Percentiles rank a stretch among this genome's conserved stretches.
These are phyloP conservation scores for Crithidia mellificae DNA, from an alignment of 208 protist species.

Conservation along the genomic window DNA sequence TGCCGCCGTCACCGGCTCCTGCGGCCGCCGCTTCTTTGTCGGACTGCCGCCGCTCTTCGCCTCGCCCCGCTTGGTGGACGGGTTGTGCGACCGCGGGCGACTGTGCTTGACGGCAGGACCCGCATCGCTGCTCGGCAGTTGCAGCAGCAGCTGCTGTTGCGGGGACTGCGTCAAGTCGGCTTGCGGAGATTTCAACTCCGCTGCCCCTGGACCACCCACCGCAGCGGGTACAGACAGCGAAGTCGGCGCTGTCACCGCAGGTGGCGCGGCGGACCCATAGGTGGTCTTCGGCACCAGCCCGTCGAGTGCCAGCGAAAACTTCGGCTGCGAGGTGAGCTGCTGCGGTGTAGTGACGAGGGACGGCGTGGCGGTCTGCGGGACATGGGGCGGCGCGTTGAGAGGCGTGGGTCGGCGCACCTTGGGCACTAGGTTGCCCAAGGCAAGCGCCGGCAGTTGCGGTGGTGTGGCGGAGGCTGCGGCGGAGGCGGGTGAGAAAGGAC, in stretches of 20 bases:
- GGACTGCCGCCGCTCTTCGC: neutral
- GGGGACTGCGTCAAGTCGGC: neutral
- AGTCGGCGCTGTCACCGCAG: neutral
- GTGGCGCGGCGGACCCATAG: no score
- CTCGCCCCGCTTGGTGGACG: neutral
- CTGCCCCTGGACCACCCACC: neutral
- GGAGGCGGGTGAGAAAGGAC: constrained; percentile 13
- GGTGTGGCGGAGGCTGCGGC: neutral
- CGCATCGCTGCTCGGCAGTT: neutral
- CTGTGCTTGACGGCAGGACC: neutral
- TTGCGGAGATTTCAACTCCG: neutral
- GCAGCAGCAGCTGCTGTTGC: neutral
- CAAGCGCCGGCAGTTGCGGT: constrained; percentile 15
- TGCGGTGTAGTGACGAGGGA: constrained; percentile 23
- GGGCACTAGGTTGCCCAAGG: neutral
- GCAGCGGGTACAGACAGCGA: neutral
- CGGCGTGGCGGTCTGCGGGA: constrained; percentile 18
- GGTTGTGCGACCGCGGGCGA: constrained; percentile 1
- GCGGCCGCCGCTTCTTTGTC: neutral
- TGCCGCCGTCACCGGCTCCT: neutral
- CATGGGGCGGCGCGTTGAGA: constrained; percentile 11
- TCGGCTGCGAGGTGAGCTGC: constrained; percentile 8
- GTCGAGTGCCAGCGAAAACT: constrained; percentile 10
- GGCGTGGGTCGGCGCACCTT: neutral
- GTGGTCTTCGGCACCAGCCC: constrained; percentile 7